These are phyloP conservation scores for Puccinellia tenuiflora DNA, from an alignment of 176 grass and related monocot genomes.

Conservation along the genomic window DNA sequence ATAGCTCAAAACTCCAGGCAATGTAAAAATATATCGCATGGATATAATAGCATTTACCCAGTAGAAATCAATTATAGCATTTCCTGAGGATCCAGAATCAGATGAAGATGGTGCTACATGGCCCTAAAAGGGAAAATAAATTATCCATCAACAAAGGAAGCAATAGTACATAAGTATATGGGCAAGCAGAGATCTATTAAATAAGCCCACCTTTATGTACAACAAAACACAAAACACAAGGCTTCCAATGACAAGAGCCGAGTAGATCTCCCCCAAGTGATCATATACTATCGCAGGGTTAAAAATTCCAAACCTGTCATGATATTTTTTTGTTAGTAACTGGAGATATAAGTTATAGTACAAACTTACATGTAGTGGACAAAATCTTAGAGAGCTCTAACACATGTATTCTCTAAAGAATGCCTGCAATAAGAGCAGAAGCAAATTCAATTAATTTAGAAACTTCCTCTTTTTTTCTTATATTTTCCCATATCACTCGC, in stretches of 20 bases:
- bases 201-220: slow-evolving; percentile 67
- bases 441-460: no score
- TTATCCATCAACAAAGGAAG: not conserved
- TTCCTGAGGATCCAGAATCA: slow-evolving; percentile 94
- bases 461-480: no score
- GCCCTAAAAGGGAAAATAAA: slow-evolving; percentile 41
- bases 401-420: no score
- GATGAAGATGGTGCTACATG: slow-evolving; percentile 92
- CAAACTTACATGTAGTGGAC: no score
- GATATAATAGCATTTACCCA: slow-evolving; percentile 53
- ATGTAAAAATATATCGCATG: not conserved
- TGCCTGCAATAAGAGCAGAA: no score
- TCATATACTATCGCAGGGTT: slow-evolving; percentile 92
- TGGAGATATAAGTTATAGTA: not conserved
- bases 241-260: slow-evolving; percentile 87
- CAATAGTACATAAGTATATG: not conserved
- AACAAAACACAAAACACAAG: slow-evolving; percentile 91
- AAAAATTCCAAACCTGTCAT: slow-evolving; percentile 74
- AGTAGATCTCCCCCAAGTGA: slow-evolving; percentile 91
- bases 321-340: slow-evolving; percentile 11
- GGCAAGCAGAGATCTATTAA: not conserved
- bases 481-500: no score
- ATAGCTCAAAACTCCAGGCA: not conserved
- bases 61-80: slow-evolving; percentile 92
- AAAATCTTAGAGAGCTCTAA: no score